These are phyloP conservation scores for Pythium sp. DNA, from an alignment of 352 stramenopile genomes.

Conservation along the genomic window DNA sequence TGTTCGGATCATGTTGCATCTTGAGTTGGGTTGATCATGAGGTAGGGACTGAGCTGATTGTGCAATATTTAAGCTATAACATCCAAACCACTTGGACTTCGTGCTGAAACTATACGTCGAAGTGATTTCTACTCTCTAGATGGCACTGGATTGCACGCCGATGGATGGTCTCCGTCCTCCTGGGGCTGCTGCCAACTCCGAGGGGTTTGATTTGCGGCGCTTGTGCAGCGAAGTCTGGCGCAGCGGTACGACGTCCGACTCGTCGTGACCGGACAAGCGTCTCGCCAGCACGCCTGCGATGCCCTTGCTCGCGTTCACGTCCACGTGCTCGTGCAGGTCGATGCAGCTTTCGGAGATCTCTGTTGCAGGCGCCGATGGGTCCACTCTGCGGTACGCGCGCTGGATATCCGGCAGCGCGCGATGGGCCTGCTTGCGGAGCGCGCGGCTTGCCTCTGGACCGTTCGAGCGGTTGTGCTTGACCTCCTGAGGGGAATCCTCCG, in stretches of 20 bases:
- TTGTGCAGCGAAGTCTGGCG: not conserved
- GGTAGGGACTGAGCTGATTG: no score
- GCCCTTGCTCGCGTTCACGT: conserved; percentile 8
- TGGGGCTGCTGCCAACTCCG: not conserved
- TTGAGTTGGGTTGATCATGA: not conserved
- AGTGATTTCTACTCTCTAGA: not conserved
- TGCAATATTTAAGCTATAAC: not conserved
- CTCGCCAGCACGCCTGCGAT: conserved; percentile 5
- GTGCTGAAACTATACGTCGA: no score
- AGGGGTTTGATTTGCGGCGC: not conserved
- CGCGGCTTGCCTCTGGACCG: not conserved
- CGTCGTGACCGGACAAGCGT: conserved; percentile 3
- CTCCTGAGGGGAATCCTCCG: conserved; percentile 21
- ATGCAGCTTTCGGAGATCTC: conserved; percentile 3
- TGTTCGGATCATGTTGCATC: not conserved
- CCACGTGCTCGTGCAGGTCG: conserved; percentile 9
- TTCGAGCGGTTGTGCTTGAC: not conserved
- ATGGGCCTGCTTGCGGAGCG: conserved; percentile 10
- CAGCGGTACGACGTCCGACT: conserved; percentile 7
- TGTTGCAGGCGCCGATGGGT: not conserved
- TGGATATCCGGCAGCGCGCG: conserved; percentile 5
- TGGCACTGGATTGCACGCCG: not conserved
- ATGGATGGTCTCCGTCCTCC: not conserved
- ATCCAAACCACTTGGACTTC: not conserved
- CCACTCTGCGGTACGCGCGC: conserved; percentile 11